Conservation (phyloP, 148 eudicot genomes). For the Arbutus unedo region DNA sequence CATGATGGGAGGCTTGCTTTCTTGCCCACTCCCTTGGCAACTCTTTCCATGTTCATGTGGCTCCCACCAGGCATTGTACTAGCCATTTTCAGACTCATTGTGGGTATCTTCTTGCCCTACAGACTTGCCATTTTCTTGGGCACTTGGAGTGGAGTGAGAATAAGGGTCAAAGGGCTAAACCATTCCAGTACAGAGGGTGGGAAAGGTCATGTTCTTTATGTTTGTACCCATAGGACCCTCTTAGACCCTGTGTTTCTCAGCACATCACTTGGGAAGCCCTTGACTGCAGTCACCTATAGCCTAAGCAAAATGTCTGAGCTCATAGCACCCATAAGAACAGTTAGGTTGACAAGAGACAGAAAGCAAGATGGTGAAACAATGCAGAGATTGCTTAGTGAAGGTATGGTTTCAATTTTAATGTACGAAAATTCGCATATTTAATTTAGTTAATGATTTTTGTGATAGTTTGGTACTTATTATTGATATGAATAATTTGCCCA, state of each 20-base stretch:
- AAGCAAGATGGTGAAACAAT: slow-evolving; percentile 56
- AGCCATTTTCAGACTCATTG: slow-evolving; percentile 48
- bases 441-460: not conserved
- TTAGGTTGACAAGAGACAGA: slow-evolving; percentile 65
- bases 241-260: slow-evolving; percentile 70
- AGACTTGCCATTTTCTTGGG: slow-evolving; percentile 38
- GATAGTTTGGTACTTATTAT: too few relatives aligned
- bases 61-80: slow-evolving; percentile 59
- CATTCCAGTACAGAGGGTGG: slow-evolving; percentile 9
- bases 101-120: slow-evolving; percentile 57
- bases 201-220: slow-evolving; percentile 45
- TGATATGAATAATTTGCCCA: not conserved
- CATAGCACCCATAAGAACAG: slow-evolving; percentile 66
- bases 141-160: slow-evolving; percentile 41
- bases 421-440: too few relatives aligned
- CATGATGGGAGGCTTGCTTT: slow-evolving; percentile 93
- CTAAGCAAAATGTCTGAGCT: slow-evolving; percentile 71
- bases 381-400: slow-evolving; percentile 53
- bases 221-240: slow-evolving; percentile 76
- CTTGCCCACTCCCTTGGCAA: slow-evolving; percentile 70
- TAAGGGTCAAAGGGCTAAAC: slow-evolving; percentile 36
- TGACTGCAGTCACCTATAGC: slow-evolving; percentile 82
- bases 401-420: slow-evolving; percentile 21
- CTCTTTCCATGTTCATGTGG: slow-evolving; percentile 73
- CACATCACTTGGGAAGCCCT: slow-evolving; percentile 39